phyloP scores from a whole-genome alignment of 345 rosid species.

The Eucalyptus microcorys region DNA sequence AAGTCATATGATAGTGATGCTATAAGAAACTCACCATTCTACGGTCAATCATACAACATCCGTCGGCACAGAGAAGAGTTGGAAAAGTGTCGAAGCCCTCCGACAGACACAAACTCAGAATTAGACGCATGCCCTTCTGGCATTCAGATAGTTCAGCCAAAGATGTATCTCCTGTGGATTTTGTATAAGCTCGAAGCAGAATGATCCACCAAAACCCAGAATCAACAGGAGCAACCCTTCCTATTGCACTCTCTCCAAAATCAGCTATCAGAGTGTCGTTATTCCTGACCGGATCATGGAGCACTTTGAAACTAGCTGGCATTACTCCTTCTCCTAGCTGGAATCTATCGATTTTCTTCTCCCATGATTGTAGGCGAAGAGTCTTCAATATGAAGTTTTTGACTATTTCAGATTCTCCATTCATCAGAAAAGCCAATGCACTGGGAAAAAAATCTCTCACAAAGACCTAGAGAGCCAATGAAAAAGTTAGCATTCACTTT shows the following conservation, averaged over 20 bases:
- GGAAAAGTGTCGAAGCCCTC: constrained; percentile 98
- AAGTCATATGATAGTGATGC: neutral
- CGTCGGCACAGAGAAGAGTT: constrained; percentile 94
- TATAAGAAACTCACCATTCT: constrained; percentile 64
- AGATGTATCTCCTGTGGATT: constrained; percentile 77
- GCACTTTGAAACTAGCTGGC: constrained; percentile 98
- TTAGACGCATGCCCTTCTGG: constrained; percentile 95
- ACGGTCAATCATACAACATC: constrained; percentile 98
- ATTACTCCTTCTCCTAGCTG: constrained; percentile 97
- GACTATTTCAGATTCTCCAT: constrained; percentile 77
- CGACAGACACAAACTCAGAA: constrained; percentile 74
- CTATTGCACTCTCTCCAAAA: constrained; percentile 96
- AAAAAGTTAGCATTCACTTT: neutral
- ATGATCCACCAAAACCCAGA: constrained; percentile 99
- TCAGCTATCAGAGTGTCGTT: constrained; percentile 76
- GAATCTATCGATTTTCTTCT: constrained; percentile 93
- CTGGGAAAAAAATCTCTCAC: constrained; percentile 94
- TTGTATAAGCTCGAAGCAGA: constrained; percentile 83
- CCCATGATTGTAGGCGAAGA: constrained; percentile 94
- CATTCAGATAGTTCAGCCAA: constrained; percentile 86
- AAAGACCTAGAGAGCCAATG: constrained; percentile 46
- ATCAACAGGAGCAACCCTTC: constrained; percentile 97
- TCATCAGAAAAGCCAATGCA: constrained; percentile 83
- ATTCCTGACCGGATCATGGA: constrained; percentile 83
- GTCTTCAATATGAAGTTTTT: constrained; percentile 85